Conservation (phyloP, 1,139 yeast genomes). For the Blastobotrys capitulatus region DNA sequence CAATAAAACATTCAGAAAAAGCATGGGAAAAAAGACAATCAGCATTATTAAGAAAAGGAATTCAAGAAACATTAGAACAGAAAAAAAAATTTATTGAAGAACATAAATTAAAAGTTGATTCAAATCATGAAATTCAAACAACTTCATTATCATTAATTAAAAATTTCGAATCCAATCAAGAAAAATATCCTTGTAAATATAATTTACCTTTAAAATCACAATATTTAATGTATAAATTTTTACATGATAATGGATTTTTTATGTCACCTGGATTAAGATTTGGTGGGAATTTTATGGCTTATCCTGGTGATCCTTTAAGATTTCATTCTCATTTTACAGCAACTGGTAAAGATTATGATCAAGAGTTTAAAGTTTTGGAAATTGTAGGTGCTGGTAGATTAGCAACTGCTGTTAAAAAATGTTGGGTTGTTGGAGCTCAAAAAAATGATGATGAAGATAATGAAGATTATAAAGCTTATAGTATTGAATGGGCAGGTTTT, state of each 20-base stretch:
- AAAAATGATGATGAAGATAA: slow-evolving; percentile 18
- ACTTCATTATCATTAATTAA: slow-evolving; percentile 16
- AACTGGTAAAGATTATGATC: slow-evolving; percentile 46
- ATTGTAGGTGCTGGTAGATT: slow-evolving; percentile 74
- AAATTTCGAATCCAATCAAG: slow-evolving; percentile 1
- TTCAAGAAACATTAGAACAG: slow-evolving; percentile 11
- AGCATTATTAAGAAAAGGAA: slow-evolving; percentile 16
- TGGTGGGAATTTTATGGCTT: slow-evolving; percentile 84
- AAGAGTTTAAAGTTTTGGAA: slow-evolving; percentile 49
- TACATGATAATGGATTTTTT: slow-evolving; percentile 47
- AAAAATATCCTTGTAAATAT: neutral
- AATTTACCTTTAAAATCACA: slow-evolving; percentile 14
- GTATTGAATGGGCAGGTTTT: slow-evolving; percentile 41
- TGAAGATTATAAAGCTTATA: slow-evolving; percentile 28
- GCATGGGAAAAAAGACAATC: slow-evolving; percentile 22
- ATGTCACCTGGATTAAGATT: slow-evolving; percentile 83
- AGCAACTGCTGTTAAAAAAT: slow-evolving; percentile 88
- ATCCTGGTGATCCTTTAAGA: slow-evolving; percentile 91
- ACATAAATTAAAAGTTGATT: slow-evolving; percentile 10
- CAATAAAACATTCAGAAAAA: slow-evolving; percentile 19
- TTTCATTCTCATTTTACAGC: slow-evolving; percentile 86
- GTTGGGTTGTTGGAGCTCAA: slow-evolving; percentile 55
- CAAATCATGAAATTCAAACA: slow-evolving; percentile 18
- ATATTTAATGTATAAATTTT: slow-evolving; percentile 36
- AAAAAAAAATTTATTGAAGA: slow-evolving; percentile 11